These are phyloP conservation scores for Podaxis sp. DNA, from an alignment of 768 basidiomycete species.

Conservation along the genomic window DNA sequence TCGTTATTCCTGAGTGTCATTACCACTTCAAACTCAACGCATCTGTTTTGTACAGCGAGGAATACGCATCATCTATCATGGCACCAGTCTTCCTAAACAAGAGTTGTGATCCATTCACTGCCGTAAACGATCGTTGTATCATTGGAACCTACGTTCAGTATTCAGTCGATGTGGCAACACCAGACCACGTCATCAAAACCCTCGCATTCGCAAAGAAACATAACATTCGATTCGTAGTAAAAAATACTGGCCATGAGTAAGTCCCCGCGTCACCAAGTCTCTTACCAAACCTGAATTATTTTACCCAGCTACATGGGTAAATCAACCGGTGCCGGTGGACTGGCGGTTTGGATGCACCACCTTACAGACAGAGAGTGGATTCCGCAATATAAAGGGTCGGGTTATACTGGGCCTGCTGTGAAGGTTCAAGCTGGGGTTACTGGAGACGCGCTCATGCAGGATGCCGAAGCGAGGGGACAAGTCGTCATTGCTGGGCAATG, in stretches of 20 bases:
- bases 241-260: slow-evolving; percentile 25
- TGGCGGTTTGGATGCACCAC: slow-evolving; percentile 22
- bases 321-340: slow-evolving; percentile 22
- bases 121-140: slow-evolving; percentile 15
- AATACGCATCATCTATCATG: slow-evolving; percentile 9
- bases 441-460: slow-evolving; percentile 15
- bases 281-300: neutral
- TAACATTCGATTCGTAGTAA: slow-evolving; percentile 24
- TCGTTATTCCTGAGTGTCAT: neutral
- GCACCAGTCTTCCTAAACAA: slow-evolving; percentile 17
- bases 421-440: slow-evolving; percentile 23
- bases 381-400: slow-evolving; percentile 16
- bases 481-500: slow-evolving; percentile 21
- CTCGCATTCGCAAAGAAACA: slow-evolving; percentile 22
- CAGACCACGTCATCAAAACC: slow-evolving; percentile 21
- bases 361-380: slow-evolving; percentile 19
- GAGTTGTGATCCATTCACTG: slow-evolving; percentile 20
- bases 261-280: neutral
- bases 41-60: neutral
- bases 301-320: slow-evolving; percentile 21
- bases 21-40: neutral
- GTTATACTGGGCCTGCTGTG: slow-evolving; percentile 20
- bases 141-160: slow-evolving; percentile 18
- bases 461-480: slow-evolving; percentile 18
- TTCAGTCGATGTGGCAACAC: slow-evolving; percentile 20